Percentiles rank a stretch among this genome's conserved stretches.
phyloP scores from a whole-genome alignment of 1,139 yeast species.

The Magnusiomyces ingens region DNA sequence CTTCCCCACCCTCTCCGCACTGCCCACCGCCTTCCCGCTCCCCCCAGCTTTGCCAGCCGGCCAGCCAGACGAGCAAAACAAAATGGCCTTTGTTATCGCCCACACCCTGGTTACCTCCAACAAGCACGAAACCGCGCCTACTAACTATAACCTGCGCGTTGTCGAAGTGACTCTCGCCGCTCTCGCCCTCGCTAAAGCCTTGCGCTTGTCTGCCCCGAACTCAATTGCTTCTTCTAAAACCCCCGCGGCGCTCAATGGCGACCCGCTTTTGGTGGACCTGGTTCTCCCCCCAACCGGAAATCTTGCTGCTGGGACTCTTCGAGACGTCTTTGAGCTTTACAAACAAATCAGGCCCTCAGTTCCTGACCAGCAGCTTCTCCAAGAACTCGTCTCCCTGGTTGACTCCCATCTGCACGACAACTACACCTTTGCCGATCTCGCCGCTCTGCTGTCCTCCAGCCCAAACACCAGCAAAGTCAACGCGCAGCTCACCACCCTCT shows the following conservation, averaged over 20 bases:
- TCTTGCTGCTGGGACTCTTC: conserved; percentile 53
- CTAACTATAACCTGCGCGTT: conserved; percentile 54
- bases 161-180: conserved; percentile 11
- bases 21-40: conserved; percentile 50
- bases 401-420: conserved; percentile 1
- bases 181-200: conserved; percentile 38
- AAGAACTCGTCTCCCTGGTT: conserved; percentile 25
- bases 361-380: conserved; percentile 22
- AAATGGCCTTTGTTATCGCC: conserved; percentile 53
- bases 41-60: not conserved
- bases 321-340: conserved; percentile 56
- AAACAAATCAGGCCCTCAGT: not conserved
- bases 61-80: conserved; percentile 28
- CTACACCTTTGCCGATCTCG: not conserved
- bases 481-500: not conserved
- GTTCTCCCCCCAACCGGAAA: conserved; percentile 48
- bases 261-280: conserved; percentile 32
- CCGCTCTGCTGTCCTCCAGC: not conserved
- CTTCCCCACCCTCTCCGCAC: conserved; percentile 51
- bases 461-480: not conserved
- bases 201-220: conserved; percentile 37
- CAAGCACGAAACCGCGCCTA: conserved; percentile 65
- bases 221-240: conserved; percentile 41
- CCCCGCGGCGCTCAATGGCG: not conserved
- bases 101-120: conserved; percentile 58